phyloP scores from a whole-genome alignment of 2,329 filamentous ascomycete genomes.

The Penicillium palitans region DNA sequence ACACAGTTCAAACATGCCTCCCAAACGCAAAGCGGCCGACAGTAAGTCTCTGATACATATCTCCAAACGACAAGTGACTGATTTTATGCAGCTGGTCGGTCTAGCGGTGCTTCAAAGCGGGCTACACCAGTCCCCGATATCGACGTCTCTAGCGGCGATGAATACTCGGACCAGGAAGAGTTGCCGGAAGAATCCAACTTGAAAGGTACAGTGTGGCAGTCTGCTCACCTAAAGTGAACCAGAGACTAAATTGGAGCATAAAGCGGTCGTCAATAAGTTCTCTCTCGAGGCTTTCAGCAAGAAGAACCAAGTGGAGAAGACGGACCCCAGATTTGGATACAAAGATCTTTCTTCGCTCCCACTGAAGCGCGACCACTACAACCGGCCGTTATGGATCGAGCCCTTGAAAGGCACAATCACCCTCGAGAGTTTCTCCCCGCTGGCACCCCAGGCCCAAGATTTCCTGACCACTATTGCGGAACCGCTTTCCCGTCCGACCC shows the following conservation, averaged over 20 bases:
- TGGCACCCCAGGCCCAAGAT: constrained; percentile 84
- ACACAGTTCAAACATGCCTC: constrained; percentile 56
- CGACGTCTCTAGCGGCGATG: constrained; percentile 56
- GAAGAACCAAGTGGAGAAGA: constrained; percentile 45
- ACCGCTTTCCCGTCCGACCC: constrained; percentile 82
- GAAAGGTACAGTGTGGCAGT: constrained; percentile 43
- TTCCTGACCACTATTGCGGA: constrained; percentile 96
- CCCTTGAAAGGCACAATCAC: constrained; percentile 83
- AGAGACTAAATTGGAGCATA: constrained; percentile 24
- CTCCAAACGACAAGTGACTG: constrained; percentile 19
- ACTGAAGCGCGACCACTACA: constrained; percentile 84
- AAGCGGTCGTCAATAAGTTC: constrained; percentile 55
- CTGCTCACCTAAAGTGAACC: constrained; percentile 13
- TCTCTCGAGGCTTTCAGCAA: constrained; percentile 54
- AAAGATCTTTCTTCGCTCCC: constrained; percentile 80
- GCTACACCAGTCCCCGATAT: constrained; percentile 48
- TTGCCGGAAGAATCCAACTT: constrained; percentile 50
- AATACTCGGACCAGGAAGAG: constrained; percentile 56
- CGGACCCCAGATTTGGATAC: constrained; percentile 60
- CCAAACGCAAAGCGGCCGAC: constrained; percentile 67
- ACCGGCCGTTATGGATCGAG: constrained; percentile 92
- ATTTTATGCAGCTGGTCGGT: constrained; percentile 44
- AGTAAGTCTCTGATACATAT: constrained; percentile 43
- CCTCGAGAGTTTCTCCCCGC: constrained; percentile 87
- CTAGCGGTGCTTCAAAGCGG: constrained; percentile 50